These are phyloP conservation scores for Starmerella apis DNA, from an alignment of 805 yeast species.

Conservation along the genomic window DNA sequence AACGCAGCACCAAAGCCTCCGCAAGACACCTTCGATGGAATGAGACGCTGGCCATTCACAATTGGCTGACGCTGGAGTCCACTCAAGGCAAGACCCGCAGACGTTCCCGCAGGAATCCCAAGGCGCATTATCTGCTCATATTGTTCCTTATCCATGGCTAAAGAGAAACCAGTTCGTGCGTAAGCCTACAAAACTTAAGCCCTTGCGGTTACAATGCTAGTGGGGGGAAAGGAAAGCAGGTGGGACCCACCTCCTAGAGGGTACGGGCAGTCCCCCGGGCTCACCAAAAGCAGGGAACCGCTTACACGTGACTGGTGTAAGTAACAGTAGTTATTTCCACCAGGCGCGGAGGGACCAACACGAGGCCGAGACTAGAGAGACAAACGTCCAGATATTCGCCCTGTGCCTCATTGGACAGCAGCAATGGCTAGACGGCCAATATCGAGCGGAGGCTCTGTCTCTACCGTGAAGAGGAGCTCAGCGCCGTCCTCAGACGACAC, in stretches of 20 bases:
- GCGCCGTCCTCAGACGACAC: constrained; percentile 11
- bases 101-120: constrained; percentile 23
- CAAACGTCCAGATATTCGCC: not conserved
- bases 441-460: constrained; percentile 1
- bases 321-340: constrained; percentile 1
- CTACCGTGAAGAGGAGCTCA: not conserved
- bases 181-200: not conserved
- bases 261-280: not conserved
- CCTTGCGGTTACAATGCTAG: not conserved
- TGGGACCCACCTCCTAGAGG: no score
- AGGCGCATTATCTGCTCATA: constrained; percentile 15
- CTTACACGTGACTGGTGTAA: not conserved
- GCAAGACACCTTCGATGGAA: constrained; percentile 21
- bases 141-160: not conserved
- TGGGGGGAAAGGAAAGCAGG: no score
- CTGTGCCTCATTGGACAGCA: not conserved
- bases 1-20: constrained; percentile 27
- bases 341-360: constrained; percentile 1
- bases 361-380: not conserved
- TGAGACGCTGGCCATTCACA: constrained; percentile 13
- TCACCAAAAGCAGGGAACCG: not conserved
- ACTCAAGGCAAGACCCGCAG: constrained; percentile 21
- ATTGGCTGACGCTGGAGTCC: constrained; percentile 21
- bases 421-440: constrained; percentile 15
- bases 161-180: not conserved